Percentiles rank a stretch among this genome's conserved stretches.
Evolutionary conservation across 495 filamentous ascomycete genomes (phyloP).

Genomic region (Delitschia confertaspora): DNA sequence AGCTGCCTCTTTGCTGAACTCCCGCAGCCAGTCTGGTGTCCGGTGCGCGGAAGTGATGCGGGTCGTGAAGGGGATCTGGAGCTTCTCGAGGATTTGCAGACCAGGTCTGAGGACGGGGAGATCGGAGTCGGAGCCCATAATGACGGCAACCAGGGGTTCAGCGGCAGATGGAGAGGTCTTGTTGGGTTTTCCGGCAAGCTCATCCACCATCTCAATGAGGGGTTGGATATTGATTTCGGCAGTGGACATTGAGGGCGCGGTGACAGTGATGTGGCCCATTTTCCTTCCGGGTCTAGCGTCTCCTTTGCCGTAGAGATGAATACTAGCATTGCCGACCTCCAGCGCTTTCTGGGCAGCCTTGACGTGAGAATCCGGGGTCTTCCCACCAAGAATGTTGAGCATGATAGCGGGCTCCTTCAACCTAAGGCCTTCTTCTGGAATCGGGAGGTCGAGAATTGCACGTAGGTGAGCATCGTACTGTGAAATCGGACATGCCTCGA

Average conservation of each 20-base stretch:
- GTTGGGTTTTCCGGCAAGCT: slow-evolving; percentile 16
- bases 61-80: slow-evolving; percentile 64
- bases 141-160: slow-evolving; percentile 65
- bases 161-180: not conserved
- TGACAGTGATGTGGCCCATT: slow-evolving; percentile 87
- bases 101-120: slow-evolving; percentile 68
- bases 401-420: slow-evolving; percentile 64
- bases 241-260: slow-evolving; percentile 57
- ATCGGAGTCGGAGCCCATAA: slow-evolving; percentile 95
- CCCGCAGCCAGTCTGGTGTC: slow-evolving; percentile 74
- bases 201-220: slow-evolving; percentile 32
- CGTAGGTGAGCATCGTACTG: slow-evolving; percentile 88
- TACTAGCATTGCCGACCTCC: slow-evolving; percentile 49
- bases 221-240: slow-evolving; percentile 58
- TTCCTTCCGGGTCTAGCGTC: slow-evolving; percentile 77
- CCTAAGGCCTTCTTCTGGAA: slow-evolving; percentile 52
- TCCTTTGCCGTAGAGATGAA: slow-evolving; percentile 90
- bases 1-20: slow-evolving; percentile 61
- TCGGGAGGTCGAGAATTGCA: slow-evolving; percentile 71
- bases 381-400: slow-evolving; percentile 91
- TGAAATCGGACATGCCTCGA: slow-evolving; percentile 82
- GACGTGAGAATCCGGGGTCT: slow-evolving; percentile 58
- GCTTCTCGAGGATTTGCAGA: slow-evolving; percentile 63
- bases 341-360: slow-evolving; percentile 55
- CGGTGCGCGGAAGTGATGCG: slow-evolving; percentile 93